A percentile compares a stretch with the other conserved stretches of the same genome.
Evolutionary conservation across 108 stramenopile genomes (phyloP).

Genomic region (Conticribra guillardii): DNA sequence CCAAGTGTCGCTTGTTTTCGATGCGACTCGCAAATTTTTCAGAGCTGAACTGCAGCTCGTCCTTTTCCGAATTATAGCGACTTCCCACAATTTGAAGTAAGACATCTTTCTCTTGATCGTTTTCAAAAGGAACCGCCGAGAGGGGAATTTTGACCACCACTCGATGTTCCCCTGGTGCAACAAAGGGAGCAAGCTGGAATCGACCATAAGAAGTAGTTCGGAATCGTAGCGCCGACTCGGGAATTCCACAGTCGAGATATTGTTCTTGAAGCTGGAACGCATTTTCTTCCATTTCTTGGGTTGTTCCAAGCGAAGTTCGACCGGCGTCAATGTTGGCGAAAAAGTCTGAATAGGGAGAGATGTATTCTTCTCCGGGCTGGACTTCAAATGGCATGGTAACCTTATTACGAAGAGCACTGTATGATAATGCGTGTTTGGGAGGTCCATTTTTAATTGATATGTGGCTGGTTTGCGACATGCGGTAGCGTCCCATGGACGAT

Average conservation of each 20-base stretch:
- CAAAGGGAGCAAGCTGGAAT: conserved; percentile 67
- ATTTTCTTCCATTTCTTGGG: conserved; percentile 44
- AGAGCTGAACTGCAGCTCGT: conserved; percentile 64
- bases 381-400: conserved; percentile 40
- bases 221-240: conserved; percentile 71
- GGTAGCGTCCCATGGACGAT: conserved; percentile 17
- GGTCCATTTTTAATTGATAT: conserved; percentile 3
- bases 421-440: conserved; percentile 11
- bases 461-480: conserved; percentile 7
- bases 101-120: conserved; percentile 56
- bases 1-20: conserved; percentile 87
- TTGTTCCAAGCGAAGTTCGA: conserved; percentile 60
- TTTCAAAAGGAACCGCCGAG: conserved; percentile 64
- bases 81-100: conserved; percentile 77
- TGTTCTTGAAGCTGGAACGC: conserved; percentile 38
- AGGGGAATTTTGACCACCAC: conserved; percentile 65
- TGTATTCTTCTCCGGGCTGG: conserved; percentile 42
- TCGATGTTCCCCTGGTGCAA: conserved; percentile 76
- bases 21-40: conserved; percentile 87
- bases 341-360: conserved; percentile 72
- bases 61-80: conserved; percentile 64
- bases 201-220: conserved; percentile 75
- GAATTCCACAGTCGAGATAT: conserved; percentile 77
- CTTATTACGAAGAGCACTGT: conserved; percentile 46
- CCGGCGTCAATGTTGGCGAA: conserved; percentile 67